Percentiles rank a stretch among this genome's conserved stretches.
Evolutionary conservation across 2,329 filamentous ascomycete genomes (phyloP).

Genomic region (Bertia moriformis): DNA sequence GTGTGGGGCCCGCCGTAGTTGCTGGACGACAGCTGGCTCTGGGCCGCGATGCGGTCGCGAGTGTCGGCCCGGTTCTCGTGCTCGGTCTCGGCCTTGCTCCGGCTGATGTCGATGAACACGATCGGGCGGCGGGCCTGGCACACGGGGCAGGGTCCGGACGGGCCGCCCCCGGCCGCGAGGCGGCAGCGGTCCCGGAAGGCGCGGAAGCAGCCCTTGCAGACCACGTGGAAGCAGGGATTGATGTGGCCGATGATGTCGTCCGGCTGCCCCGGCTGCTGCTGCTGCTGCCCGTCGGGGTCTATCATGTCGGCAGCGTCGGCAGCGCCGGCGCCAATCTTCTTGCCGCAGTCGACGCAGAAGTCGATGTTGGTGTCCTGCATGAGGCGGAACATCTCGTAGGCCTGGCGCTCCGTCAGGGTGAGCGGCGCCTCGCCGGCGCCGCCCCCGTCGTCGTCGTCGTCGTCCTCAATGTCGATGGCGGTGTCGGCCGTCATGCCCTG

Average conservation of each 20-base stretch:
- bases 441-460: slow-evolving; percentile 41
- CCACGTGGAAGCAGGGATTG: slow-evolving; percentile 73
- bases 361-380: slow-evolving; percentile 73
- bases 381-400: slow-evolving; percentile 72
- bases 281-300: slow-evolving; percentile 42
- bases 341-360: slow-evolving; percentile 57
- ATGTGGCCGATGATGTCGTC: slow-evolving; percentile 62
- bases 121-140: slow-evolving; percentile 52
- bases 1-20: slow-evolving; percentile 78
- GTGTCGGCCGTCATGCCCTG: slow-evolving; percentile 72
- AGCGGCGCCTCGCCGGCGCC: too few relatives aligned
- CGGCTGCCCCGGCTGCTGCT: too few relatives aligned
- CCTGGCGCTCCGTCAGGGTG: slow-evolving; percentile 57
- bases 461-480: slow-evolving; percentile 78
- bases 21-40: slow-evolving; percentile 12
- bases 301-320: slow-evolving; percentile 36
- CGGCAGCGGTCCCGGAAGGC: slow-evolving; percentile 36
- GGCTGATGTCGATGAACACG: slow-evolving; percentile 54
- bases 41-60: slow-evolving; percentile 11
- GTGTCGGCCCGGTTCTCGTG: slow-evolving; percentile 35
- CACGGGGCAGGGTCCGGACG: slow-evolving; percentile 44
- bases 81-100: slow-evolving; percentile 36
- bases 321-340: slow-evolving; percentile 42
- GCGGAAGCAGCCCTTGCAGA: slow-evolving; percentile 63
- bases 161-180: slow-evolving; percentile 21